phyloP scores from a whole-genome alignment of 768 basidiomycete genomes.

The Chlorophyllum brunneum region DNA sequence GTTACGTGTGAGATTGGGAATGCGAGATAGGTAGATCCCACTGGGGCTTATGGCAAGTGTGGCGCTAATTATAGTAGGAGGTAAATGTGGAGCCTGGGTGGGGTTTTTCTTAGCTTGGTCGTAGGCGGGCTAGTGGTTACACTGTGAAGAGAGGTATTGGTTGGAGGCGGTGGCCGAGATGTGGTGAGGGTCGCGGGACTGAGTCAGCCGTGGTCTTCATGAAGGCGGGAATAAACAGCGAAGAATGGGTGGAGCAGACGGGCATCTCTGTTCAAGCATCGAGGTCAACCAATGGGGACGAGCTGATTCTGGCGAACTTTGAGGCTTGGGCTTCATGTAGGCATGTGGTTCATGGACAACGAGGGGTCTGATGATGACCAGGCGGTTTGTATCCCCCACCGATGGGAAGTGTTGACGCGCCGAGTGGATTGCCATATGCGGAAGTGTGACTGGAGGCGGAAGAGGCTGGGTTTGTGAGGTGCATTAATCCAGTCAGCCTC shows the following conservation, averaged over 20 bases:
- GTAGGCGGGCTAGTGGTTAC: background rate
- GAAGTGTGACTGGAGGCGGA: too few relatives aligned
- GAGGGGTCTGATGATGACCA: background rate
- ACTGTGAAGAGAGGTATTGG: background rate
- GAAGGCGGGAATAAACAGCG: background rate
- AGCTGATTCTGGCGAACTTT: background rate
- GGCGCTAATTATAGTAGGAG: slow-evolving; percentile 8
- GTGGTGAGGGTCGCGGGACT: background rate
- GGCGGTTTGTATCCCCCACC: slow-evolving; percentile 3
- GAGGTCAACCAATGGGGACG: background rate
- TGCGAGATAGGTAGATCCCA: background rate
- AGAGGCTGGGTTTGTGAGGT: too few relatives aligned
- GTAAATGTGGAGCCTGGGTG: background rate
- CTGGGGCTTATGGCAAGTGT: background rate
- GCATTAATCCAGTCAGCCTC: slow-evolving; percentile 13
- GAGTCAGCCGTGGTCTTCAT: background rate
- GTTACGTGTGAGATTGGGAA: slow-evolving; percentile 5
- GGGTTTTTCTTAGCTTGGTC: background rate
- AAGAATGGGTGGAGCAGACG: background rate
- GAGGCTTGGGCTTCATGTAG: background rate
- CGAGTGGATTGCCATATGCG: too few relatives aligned
- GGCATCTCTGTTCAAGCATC: background rate
- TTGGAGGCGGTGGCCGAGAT: background rate
- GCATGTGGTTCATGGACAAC: background rate
- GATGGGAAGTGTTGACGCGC: background rate